A percentile compares a stretch with the other conserved stretches of the same genome.
phyloP scores from a whole-genome alignment of 2,329 filamentous ascomycete genomes.

The Aspergillus quadrilineatus region DNA sequence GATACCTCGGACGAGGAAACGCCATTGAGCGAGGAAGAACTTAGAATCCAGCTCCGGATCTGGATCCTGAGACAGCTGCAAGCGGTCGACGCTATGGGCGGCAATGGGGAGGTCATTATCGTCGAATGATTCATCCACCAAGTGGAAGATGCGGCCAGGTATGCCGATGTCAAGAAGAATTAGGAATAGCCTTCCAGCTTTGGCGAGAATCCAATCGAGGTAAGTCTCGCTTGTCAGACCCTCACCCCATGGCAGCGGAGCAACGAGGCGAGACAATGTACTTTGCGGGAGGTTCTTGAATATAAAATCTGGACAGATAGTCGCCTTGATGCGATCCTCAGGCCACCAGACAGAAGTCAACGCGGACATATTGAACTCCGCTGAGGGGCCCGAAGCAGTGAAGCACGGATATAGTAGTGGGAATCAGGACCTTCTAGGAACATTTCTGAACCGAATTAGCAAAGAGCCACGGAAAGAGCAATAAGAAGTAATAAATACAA shows the following conservation, averaged over 20 bases:
- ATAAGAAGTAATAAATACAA: conserved; percentile 3
- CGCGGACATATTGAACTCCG: conserved; percentile 26
- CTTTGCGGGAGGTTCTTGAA: conserved; percentile 36
- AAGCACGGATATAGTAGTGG: conserved; percentile 4
- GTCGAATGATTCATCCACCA: conserved; percentile 62
- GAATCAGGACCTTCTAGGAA: background rate
- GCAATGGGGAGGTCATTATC: conserved; percentile 61
- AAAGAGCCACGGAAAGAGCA: background rate
- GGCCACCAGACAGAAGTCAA: conserved; percentile 46
- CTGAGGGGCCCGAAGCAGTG: conserved; percentile 1
- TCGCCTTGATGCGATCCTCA: conserved; percentile 46
- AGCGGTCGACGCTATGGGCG: conserved; percentile 53
- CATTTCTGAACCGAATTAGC: conserved; percentile 4
- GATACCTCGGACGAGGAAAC: conserved; percentile 57
- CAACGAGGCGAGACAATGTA: conserved; percentile 38
- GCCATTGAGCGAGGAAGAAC: conserved; percentile 62
- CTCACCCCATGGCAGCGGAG: conserved; percentile 44
- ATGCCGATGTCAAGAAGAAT: conserved; percentile 59
- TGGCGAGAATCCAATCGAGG: conserved; percentile 63
- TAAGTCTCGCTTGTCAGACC: conserved; percentile 53
- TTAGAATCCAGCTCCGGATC: conserved; percentile 49
- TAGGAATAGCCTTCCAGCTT: conserved; percentile 58
- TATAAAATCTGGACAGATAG: conserved; percentile 43
- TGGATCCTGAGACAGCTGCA: conserved; percentile 52
- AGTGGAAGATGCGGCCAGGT: conserved; percentile 62